Evolutionary conservation across 768 basidiomycete genomes (phyloP).

Genomic region (Russula lepida): DNA sequence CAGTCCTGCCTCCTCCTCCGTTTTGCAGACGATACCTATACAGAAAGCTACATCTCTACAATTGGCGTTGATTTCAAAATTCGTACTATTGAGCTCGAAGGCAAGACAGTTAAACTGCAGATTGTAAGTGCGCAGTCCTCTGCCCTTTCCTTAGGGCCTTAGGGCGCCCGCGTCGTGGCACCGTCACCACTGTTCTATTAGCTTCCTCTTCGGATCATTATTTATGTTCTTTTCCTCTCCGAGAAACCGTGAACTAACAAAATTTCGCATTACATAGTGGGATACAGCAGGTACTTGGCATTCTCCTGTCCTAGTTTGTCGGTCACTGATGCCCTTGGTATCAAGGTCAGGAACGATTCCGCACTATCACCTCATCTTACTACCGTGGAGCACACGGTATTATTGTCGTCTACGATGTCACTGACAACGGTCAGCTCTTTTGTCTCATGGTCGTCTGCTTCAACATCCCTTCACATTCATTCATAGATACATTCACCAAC

Average conservation of each 20-base stretch:
- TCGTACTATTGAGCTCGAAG: conserved; percentile 96
- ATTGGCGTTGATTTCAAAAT: conserved; percentile 99
- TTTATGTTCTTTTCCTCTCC: background rate
- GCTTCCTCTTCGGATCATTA: background rate
- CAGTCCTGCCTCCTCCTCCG: conserved; percentile 89
- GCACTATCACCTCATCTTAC: conserved; percentile 99
- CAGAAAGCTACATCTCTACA: conserved; percentile 94
- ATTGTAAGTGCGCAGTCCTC: conserved; percentile 62
- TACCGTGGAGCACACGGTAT: conserved; percentile 98
- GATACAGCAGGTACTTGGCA: conserved; percentile 77
- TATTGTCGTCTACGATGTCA: conserved; percentile 97
- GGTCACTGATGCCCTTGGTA: conserved; percentile 4
- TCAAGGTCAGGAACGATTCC: conserved; percentile 92
- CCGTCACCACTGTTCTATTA: background rate
- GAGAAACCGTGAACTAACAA: conserved; percentile 17
- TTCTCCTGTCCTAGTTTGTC: background rate
- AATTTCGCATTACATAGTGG: conserved; percentile 52
- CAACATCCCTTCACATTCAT: conserved; percentile 4
- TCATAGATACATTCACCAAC: conserved; percentile 81
- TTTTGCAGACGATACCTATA: conserved; percentile 95
- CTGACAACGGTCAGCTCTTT: conserved; percentile 65
- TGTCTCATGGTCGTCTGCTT: background rate
- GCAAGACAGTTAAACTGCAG: conserved; percentile 97
- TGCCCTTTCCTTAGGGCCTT: background rate
- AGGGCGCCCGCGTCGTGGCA: background rate